Evolutionary conservation across 2,329 filamentous ascomycete species (phyloP).

Genomic region (Penicillium griseofulvum): DNA sequence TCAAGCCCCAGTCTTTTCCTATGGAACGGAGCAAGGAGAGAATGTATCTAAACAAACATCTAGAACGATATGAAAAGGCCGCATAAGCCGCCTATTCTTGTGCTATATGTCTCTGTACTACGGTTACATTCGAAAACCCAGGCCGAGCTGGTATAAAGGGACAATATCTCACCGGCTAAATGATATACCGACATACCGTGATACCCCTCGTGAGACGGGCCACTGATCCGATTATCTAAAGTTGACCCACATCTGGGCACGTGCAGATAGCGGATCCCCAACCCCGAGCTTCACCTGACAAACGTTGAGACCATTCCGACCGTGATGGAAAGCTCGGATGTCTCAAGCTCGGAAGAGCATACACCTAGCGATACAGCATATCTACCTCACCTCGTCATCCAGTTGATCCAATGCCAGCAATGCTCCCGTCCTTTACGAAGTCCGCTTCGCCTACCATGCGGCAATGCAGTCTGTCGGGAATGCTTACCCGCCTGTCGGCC

Average conservation of each 20-base stretch:
- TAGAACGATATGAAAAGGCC: no score
- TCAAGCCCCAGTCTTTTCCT: no score
- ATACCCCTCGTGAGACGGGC: no score
- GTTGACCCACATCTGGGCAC: conserved; percentile 16
- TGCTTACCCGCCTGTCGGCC: conserved; percentile 69
- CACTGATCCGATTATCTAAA: conserved; percentile 19
- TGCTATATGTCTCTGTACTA: no score
- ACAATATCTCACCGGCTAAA: no score
- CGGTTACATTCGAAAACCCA: no score
- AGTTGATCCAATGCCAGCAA: conserved; percentile 71
- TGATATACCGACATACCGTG: neutral
- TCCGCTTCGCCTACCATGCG: conserved; percentile 78
- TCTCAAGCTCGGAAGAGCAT: conserved; percentile 27
- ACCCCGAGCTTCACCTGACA: neutral
- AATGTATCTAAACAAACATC: no score
- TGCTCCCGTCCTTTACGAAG: conserved; percentile 68
- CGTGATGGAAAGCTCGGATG: conserved; percentile 10
- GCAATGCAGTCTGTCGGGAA: conserved; percentile 69
- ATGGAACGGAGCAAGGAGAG: no score
- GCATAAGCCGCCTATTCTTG: no score
- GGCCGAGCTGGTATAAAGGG: no score
- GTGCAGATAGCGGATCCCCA: conserved; percentile 14
- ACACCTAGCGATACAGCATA: conserved; percentile 49
- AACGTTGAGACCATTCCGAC: conserved; percentile 7
- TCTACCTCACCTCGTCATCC: conserved; percentile 64